Conservation (phyloP, 768 basidiomycete genomes). For the Tricholoma saponaceum region DNA sequence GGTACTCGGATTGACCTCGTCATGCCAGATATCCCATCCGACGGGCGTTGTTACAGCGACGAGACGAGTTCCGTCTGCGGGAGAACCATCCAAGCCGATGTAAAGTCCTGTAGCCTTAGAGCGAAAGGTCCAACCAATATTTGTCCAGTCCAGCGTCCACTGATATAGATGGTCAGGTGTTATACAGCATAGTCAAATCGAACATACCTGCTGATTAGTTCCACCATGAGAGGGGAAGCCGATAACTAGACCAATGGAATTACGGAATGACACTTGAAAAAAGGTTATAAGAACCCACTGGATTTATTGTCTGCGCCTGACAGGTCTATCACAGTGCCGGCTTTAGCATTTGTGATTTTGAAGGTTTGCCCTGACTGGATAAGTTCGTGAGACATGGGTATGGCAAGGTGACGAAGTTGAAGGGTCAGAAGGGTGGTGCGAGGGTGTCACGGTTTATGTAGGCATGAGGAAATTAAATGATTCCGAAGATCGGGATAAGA, state of each 20-base stretch:
- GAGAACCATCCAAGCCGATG: conserved; percentile 35
- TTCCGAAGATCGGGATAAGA: conserved; percentile 7
- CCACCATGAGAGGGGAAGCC: conserved; percentile 41
- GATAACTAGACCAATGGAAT: conserved; percentile 32
- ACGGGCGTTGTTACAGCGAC: conserved; percentile 31
- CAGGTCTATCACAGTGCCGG: conserved; percentile 50
- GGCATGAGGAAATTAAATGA: background rate
- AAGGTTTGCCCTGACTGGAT: conserved; percentile 37
- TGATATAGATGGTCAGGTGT: conserved; percentile 13
- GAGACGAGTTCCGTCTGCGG: conserved; percentile 36
- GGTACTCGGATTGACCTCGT: conserved; percentile 29
- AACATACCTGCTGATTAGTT: conserved; percentile 45
- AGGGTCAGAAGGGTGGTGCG: background rate
- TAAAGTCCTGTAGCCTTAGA: conserved; percentile 36
- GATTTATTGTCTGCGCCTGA: conserved; percentile 47
- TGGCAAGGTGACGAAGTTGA: background rate
- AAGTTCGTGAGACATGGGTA: conserved; percentile 17
- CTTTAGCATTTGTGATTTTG: conserved; percentile 47
- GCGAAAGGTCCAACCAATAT: conserved; percentile 38
- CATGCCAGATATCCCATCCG: conserved; percentile 49
- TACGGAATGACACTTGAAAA: background rate
- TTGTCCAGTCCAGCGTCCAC: conserved; percentile 46
- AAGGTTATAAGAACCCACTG: conserved; percentile 27
- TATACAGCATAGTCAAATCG: background rate
- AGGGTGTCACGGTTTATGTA: conserved; percentile 3